Evolutionary conservation across 208 protist species (phyloP).

Genomic region (Trypanosoma mega): DNA sequence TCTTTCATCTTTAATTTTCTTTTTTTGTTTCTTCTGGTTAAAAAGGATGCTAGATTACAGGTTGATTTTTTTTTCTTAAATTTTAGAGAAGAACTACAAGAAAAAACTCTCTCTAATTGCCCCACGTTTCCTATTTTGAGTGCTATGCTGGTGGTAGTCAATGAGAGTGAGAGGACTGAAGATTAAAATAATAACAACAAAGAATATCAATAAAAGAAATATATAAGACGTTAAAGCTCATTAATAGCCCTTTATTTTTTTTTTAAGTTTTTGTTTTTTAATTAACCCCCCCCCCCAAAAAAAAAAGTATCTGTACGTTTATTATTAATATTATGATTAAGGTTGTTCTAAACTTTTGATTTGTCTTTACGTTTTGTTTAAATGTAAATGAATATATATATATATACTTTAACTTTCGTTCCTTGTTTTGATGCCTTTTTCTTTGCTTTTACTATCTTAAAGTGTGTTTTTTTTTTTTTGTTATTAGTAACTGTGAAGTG

Average conservation of each 20-base stretch:
- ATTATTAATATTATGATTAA: not conserved
- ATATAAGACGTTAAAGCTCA: too few species aligned
- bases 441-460: not conserved
- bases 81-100: not conserved
- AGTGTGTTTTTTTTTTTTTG: not conserved
- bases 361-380: conserved; percentile 1
- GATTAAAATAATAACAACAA: too few species aligned
- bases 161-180: conserved; percentile 33
- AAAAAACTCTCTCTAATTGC: conserved; percentile 30
- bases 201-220: too few species aligned
- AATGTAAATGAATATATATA: conserved; percentile 9
- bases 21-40: not conserved
- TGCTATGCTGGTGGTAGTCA: conserved; percentile 33
- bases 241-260: too few species aligned
- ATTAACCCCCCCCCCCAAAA: too few species aligned
- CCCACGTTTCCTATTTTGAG: conserved; percentile 9
- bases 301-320: not conserved
- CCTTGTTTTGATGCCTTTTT: not conserved
- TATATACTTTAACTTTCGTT: not conserved
- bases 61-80: not conserved
- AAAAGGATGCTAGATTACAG: not conserved
- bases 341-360: not conserved
- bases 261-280: too few species aligned
- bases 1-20: not conserved
- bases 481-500: not conserved